Evolutionary conservation across 2,329 filamentous ascomycete species (phyloP), one percentile per base, ranked within the genome.

Genomic region (Aspergillus brasiliensis): DNA sequence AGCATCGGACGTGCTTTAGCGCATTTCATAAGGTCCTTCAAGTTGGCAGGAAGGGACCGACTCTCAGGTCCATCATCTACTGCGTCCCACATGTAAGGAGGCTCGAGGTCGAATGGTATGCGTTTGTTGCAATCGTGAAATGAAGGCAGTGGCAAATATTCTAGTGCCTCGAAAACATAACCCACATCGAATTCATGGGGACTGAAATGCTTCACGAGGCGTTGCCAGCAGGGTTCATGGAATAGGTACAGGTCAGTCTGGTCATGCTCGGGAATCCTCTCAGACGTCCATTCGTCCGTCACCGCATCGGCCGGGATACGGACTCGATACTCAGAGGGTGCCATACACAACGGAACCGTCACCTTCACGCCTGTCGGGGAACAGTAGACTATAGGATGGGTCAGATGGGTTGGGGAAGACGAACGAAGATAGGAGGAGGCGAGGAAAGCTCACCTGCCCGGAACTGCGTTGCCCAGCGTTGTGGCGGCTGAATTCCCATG

Each of bases 201-300:
- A 23, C 47, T 34, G 52, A 60, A 51, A 56, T 56, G 52, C 2
- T 51, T 53, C 44, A 51, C 10, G 10, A 60, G 46, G 23, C 21
- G 46, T 13, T 38, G 3, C 58, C 58, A 60, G 23, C 58, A 60
- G 25, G 13, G 23, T 8, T 56, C 46, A 19, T 60, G 44, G 37
- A 56, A 56, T 4, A 46, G 31, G 31, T 51, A 60, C 6, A 59
- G 19, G 28, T 55, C 57, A 2, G 47, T 51, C n/a, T 34, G 47
- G 11, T 31, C 15, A 51, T 51, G 25, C 25, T 31, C 28, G 28
- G 28, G 28, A 10, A 31, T 31, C 4, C 28, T 13, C 10, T 31
- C 28, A 11, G 28, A 31, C 5, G 10, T 11, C 28, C 28, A 31
- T 31, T 31, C 28, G 13, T 13, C 11, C 10, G 28, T 31, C 28